phyloP scores from a whole-genome alignment of 208 protist species.

The Vickermania ingenoplastis region DNA sequence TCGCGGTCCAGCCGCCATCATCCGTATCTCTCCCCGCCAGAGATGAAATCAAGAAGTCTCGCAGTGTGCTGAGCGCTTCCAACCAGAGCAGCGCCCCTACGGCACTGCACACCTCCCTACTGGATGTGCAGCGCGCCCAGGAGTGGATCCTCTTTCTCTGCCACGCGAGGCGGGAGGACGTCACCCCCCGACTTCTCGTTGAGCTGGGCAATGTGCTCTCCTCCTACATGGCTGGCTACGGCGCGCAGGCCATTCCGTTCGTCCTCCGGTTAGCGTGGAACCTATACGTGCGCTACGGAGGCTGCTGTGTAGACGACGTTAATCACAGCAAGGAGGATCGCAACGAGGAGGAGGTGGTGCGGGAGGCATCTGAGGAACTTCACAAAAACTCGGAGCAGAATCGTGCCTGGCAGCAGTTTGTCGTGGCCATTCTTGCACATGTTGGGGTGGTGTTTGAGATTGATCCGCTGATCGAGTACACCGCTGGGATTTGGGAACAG shows the following conservation, averaged over 20 bases:
- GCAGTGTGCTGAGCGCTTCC: not conserved
- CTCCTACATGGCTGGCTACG: conserved; percentile 44
- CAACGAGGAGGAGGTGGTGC: not conserved
- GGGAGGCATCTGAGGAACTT: too few species aligned
- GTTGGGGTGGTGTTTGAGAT: not conserved
- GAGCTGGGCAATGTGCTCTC: conserved; percentile 40
- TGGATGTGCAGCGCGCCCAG: conserved; percentile 40
- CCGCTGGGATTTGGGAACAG: not conserved
- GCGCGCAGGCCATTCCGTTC: conserved; percentile 36
- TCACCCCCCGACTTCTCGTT: conserved; percentile 12
- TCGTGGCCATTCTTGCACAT: not conserved
- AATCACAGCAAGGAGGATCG: too few species aligned
- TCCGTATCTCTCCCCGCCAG: too few species aligned
- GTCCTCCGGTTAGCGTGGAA: conserved; percentile 12
- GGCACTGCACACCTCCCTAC: conserved; percentile 29
- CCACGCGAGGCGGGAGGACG: not conserved
- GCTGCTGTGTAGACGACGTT: not conserved
- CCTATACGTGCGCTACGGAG: not conserved
- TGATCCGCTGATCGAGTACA: not conserved
- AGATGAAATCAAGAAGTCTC: too few species aligned
- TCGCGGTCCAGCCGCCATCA: not conserved
- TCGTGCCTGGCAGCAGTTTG: not conserved
- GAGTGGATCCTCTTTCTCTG: conserved; percentile 25
- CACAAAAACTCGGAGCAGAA: not conserved
- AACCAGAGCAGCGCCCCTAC: not conserved